Percentiles rank a stretch among this genome's conserved stretches.
Evolutionary conservation across 2,329 filamentous ascomycete genomes (phyloP).

Genomic region (Aspergillus phoenicis): DNA sequence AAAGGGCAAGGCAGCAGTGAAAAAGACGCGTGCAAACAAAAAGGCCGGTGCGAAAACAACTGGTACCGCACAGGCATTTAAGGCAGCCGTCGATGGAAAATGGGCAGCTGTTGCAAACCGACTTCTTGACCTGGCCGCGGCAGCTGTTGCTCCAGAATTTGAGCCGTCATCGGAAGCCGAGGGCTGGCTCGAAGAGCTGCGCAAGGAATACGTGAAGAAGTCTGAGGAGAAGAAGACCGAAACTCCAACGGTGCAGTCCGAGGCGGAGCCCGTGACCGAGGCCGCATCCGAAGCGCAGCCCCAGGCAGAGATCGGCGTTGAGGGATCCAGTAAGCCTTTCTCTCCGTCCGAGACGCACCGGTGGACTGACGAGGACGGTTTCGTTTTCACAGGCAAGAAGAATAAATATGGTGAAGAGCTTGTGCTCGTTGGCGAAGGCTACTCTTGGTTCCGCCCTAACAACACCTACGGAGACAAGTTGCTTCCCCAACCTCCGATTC

Average conservation of each 20-base stretch:
- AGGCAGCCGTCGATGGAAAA: slow-evolving; percentile 1
- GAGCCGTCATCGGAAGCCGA: slow-evolving; percentile 15
- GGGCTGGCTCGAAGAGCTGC: slow-evolving; percentile 19
- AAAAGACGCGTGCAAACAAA: neutral
- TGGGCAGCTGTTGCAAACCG: slow-evolving; percentile 13
- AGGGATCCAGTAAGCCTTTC: slow-evolving; percentile 19
- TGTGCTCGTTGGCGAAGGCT: slow-evolving; percentile 27
- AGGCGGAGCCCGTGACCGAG: neutral
- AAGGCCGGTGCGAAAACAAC: neutral
- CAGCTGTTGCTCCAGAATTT: slow-evolving; percentile 20
- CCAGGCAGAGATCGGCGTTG: slow-evolving; percentile 1
- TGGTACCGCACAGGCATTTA: neutral
- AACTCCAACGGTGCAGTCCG: neutral
- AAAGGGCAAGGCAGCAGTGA: neutral
- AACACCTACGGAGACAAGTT: slow-evolving; percentile 31
- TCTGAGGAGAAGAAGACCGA: neutral
- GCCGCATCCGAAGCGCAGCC: neutral
- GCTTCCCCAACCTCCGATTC: slow-evolving; percentile 30
- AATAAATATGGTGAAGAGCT: slow-evolving; percentile 35
- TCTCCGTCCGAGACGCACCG: slow-evolving; percentile 21
- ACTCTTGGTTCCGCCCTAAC: slow-evolving; percentile 28
- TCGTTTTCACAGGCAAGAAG: slow-evolving; percentile 32
- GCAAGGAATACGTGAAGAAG: slow-evolving; percentile 15
- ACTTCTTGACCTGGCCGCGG: slow-evolving; percentile 21
- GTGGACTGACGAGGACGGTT: slow-evolving; percentile 35